Percentiles rank a stretch among this genome's conserved stretches.
phyloP scores from a whole-genome alignment of 2,329 filamentous ascomycete genomes.

The Hypomyces perniciosus region DNA sequence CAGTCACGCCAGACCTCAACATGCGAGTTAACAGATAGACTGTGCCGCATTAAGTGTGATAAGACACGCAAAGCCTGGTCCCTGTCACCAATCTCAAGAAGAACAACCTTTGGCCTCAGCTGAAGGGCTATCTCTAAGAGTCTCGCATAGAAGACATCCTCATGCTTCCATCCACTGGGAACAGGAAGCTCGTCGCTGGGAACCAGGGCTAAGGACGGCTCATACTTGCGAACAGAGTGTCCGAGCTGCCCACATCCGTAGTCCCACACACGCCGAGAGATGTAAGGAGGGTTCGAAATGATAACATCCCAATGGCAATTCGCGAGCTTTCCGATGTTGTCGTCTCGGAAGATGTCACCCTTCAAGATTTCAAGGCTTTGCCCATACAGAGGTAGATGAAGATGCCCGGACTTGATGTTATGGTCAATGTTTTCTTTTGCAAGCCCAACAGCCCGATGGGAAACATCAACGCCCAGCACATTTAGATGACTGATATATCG shows the following conservation, averaged over 20 bases:
- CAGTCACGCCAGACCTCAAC: slow-evolving; percentile 70
- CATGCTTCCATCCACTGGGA: slow-evolving; percentile 28
- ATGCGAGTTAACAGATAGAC: slow-evolving; percentile 23
- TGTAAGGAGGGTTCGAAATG: slow-evolving; percentile 87
- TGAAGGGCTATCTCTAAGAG: slow-evolving; percentile 50
- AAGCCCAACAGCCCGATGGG: slow-evolving; percentile 56
- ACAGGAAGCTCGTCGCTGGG: slow-evolving; percentile 29
- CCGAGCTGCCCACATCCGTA: slow-evolving; percentile 37
- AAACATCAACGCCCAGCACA: slow-evolving; percentile 70
- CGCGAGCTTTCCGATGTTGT: slow-evolving; percentile 26
- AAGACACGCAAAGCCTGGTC: slow-evolving; percentile 62
- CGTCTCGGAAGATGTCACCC: slow-evolving; percentile 45
- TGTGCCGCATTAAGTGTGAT: slow-evolving; percentile 34
- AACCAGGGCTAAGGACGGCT: slow-evolving; percentile 76
- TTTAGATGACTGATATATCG: slow-evolving; percentile 35
- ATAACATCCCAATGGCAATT: slow-evolving; percentile 54
- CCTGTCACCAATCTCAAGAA: slow-evolving; percentile 68
- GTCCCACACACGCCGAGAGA: slow-evolving; percentile 52
- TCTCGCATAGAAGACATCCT: slow-evolving; percentile 61
- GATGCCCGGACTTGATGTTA: slow-evolving; percentile 33
- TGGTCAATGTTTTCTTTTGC: slow-evolving; percentile 56
- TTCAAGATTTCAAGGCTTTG: slow-evolving; percentile 38
- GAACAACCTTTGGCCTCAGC: slow-evolving; percentile 47
- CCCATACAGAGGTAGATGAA: slow-evolving; percentile 14
- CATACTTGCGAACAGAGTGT: slow-evolving; percentile 75